A percentile compares a stretch with the other conserved stretches of the same genome.
phyloP scores from a whole-genome alignment of 768 basidiomycete species.

The Phylloporus rhodoxanthus region DNA sequence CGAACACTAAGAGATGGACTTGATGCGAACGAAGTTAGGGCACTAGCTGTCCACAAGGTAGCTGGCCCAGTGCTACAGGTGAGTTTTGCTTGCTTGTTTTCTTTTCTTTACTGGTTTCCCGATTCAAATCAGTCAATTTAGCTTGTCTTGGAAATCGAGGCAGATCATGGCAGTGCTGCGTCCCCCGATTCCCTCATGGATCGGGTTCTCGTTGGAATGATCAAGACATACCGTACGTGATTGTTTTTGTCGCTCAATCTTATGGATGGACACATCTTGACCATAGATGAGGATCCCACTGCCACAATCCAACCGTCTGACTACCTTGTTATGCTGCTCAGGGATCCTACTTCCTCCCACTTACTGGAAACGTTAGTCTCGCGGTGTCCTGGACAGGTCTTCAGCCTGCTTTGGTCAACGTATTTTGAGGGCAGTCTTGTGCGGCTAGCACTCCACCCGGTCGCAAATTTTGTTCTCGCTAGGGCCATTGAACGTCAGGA shows the following conservation, averaged over 20 bases:
- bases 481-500: conserved; percentile 63
- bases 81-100: conserved; percentile 8
- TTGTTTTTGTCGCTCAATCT: background rate
- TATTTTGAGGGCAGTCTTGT: conserved; percentile 75
- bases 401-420: conserved; percentile 63
- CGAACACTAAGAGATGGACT: conserved; percentile 46
- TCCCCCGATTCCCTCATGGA: conserved; percentile 75
- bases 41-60: conserved; percentile 67
- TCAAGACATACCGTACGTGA: conserved; percentile 57
- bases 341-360: conserved; percentile 86
- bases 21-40: conserved; percentile 67
- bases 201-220: conserved; percentile 66
- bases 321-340: conserved; percentile 74
- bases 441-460: conserved; percentile 76
- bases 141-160: conserved; percentile 82
- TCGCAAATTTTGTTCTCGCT: conserved; percentile 91
- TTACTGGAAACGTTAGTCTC: conserved; percentile 76
- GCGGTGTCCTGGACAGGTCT: conserved; percentile 55
- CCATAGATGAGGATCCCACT: conserved; percentile 36
- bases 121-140: conserved; percentile 27
- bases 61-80: conserved; percentile 77
- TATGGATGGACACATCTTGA: conserved; percentile 2
- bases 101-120: conserved; percentile 3
- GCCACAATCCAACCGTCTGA: conserved; percentile 53
- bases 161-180: conserved; percentile 54